A percentile compares a stretch with the other conserved stretches of the same genome.
Conservation (phyloP, 208 protist species). For the Trypanosoma platydactyli region DNA sequence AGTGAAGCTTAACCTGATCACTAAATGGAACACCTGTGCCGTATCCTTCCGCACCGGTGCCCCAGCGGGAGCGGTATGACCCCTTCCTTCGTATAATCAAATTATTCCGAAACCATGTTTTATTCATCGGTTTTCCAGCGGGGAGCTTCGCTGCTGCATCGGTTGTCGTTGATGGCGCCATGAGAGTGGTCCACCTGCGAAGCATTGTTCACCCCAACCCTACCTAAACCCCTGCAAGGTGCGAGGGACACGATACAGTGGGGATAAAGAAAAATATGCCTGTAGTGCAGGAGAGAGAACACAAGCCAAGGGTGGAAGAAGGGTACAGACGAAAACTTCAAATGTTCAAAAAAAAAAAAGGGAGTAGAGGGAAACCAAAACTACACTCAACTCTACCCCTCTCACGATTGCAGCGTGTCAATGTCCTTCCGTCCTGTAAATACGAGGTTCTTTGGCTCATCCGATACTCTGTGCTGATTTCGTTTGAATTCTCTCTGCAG, state of each 20-base stretch:
- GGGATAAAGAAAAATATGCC: slow-evolving; percentile 6
- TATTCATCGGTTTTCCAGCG: slow-evolving; percentile 78
- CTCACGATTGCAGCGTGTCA: slow-evolving; percentile 39
- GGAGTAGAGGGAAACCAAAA: slow-evolving; percentile 1
- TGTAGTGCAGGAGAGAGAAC: not conserved
- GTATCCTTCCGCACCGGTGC: slow-evolving; percentile 83
- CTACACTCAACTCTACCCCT: slow-evolving; percentile 6
- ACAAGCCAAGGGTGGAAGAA: not conserved
- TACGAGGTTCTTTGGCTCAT: slow-evolving; percentile 58
- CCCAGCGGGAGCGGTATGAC: slow-evolving; percentile 85
- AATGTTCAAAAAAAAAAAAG: slow-evolving; percentile 15
- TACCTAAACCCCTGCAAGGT: slow-evolving; percentile 4
- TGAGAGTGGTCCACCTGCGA: slow-evolving; percentile 28
- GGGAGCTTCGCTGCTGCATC: slow-evolving; percentile 87
- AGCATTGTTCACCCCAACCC: slow-evolving; percentile 32
- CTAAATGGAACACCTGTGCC: slow-evolving; percentile 78
- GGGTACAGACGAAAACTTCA: slow-evolving; percentile 8
- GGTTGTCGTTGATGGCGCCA: slow-evolving; percentile 60
- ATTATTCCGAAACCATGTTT: slow-evolving; percentile 86
- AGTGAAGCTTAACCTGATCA: slow-evolving; percentile 91
- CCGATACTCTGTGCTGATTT: slow-evolving; percentile 22
- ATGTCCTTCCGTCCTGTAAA: slow-evolving; percentile 48
- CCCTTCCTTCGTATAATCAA: slow-evolving; percentile 86
- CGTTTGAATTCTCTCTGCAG: slow-evolving; percentile 37
- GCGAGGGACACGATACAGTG: too few relatives aligned